Conservation (phyloP, 345 rosid species). For the Eucalyptus sp. region DNA sequence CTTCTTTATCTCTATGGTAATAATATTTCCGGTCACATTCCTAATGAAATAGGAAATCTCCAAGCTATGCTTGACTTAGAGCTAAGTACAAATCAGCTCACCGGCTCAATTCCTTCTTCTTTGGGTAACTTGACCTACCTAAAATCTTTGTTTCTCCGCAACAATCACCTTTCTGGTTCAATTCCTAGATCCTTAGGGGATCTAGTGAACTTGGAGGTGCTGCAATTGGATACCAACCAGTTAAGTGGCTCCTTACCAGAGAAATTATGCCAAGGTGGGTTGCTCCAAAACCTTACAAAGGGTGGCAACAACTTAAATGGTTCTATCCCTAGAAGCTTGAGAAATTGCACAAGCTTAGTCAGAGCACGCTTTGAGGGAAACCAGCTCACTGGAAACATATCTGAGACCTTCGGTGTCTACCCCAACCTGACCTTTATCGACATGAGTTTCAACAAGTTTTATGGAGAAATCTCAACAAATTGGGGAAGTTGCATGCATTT, state of each 20-base stretch:
- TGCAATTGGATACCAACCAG: background rate
- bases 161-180: slow-evolving; percentile 8
- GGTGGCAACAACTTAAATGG: slow-evolving; percentile 8
- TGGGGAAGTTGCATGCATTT: slow-evolving; percentile 8
- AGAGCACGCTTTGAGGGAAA: slow-evolving; percentile 6
- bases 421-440: slow-evolving; percentile 3
- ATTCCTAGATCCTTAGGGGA: slow-evolving; percentile 16
- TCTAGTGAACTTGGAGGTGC: background rate
- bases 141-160: slow-evolving; percentile 3
- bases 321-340: slow-evolving; percentile 1
- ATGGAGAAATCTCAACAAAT: slow-evolving; percentile 11
- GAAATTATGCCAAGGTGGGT: background rate
- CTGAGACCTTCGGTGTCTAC: slow-evolving; percentile 1
- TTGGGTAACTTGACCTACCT: slow-evolving; percentile 14
- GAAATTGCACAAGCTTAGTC: slow-evolving; percentile 14
- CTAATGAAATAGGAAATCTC: background rate
- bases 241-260: background rate
- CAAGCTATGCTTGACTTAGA: background rate
- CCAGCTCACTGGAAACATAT: slow-evolving; percentile 3
- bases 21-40: background rate
- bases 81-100: background rate
- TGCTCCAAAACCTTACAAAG: background rate
- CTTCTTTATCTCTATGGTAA: background rate
- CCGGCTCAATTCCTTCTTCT: slow-evolving; percentile 1
- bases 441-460: slow-evolving; percentile 12